These are phyloP conservation scores for Drechslerella coelobrocha DNA, from an alignment of 2,329 filamentous ascomycete species.

Conservation along the genomic window DNA sequence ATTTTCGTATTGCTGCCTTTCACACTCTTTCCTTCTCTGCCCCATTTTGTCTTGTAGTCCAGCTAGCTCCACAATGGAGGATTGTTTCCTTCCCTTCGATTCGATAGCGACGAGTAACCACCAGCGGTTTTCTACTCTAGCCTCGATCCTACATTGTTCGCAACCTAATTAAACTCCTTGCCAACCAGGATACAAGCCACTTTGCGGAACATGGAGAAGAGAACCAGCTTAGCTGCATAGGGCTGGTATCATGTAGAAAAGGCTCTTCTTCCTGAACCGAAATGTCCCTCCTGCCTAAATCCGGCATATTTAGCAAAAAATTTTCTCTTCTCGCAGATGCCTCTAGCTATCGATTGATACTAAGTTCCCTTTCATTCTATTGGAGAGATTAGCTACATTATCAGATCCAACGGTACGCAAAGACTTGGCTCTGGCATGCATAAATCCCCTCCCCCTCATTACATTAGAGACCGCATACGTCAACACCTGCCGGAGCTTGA, in stretches of 20 bases:
- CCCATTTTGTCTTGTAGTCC: not conserved
- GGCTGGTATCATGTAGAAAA: conserved; percentile 27
- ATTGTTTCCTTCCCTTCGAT: too few relatives aligned
- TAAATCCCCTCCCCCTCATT: too few relatives aligned
- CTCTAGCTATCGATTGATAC: not conserved
- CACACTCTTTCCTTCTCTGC: not conserved
- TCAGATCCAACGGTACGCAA: not conserved
- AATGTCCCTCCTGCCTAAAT: conserved; percentile 21
- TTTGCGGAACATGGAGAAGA: too few relatives aligned
- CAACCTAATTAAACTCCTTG: not conserved
- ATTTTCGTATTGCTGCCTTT: conserved; percentile 34
- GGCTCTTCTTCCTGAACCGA: not conserved
- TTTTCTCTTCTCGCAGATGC: conserved; percentile 4
- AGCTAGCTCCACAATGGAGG: too few relatives aligned
- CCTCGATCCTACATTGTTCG: too few relatives aligned
- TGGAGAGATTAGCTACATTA: not conserved
- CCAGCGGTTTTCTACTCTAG: too few relatives aligned
- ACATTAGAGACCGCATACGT: too few relatives aligned
- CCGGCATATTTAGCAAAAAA: conserved; percentile 1
- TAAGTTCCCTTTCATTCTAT: not conserved
- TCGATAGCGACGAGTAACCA: too few relatives aligned
- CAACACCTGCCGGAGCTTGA: too few relatives aligned
- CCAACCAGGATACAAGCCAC: not conserved
- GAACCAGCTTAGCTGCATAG: conserved; percentile 38
- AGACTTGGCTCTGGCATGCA: too few relatives aligned